Conservation (phyloP, 2,329 filamentous ascomycete species). For the Penicillium sp. region DNA sequence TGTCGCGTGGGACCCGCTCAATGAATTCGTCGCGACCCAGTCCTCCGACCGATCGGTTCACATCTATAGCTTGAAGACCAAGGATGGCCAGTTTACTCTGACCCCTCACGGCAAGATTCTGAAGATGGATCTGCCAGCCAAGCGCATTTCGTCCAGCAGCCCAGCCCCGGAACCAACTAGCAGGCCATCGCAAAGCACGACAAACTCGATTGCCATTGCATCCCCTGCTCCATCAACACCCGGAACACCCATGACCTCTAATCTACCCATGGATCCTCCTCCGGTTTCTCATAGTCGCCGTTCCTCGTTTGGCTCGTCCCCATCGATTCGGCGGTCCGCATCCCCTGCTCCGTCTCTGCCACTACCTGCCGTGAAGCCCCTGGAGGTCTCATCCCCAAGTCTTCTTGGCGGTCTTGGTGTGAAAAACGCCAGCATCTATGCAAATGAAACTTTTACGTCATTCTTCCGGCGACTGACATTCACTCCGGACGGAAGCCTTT, state of each 20-base stretch:
- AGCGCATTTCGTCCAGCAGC: constrained; percentile 88
- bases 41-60: constrained; percentile 98
- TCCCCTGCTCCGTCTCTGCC: constrained; percentile 94
- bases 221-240: constrained; percentile 91
- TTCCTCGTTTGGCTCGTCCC: constrained; percentile 86
- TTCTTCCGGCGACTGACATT: constrained; percentile 96
- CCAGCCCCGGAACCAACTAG: constrained; percentile 77
- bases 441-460: constrained; percentile 94
- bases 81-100: constrained; percentile 92
- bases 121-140: constrained; percentile 90
- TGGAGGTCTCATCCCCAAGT: constrained; percentile 82
- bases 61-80: constrained; percentile 94
- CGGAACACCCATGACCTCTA: constrained; percentile 87
- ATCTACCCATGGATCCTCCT: constrained; percentile 95
- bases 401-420: constrained; percentile 68
- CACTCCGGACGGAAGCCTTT: constrained; percentile 89
- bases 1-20: constrained; percentile 96
- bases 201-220: constrained; percentile 62
- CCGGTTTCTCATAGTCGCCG: constrained; percentile 88
- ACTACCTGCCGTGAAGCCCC: constrained; percentile 91
- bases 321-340: constrained; percentile 80
- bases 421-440: constrained; percentile 88
- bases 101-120: constrained; percentile 79
- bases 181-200: constrained; percentile 40
- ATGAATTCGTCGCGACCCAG: constrained; percentile 97